Base-by-base conservation (phyloP, 2,329 filamentous ascomycete genomes). In the Beauveria brongniartii region DNA sequence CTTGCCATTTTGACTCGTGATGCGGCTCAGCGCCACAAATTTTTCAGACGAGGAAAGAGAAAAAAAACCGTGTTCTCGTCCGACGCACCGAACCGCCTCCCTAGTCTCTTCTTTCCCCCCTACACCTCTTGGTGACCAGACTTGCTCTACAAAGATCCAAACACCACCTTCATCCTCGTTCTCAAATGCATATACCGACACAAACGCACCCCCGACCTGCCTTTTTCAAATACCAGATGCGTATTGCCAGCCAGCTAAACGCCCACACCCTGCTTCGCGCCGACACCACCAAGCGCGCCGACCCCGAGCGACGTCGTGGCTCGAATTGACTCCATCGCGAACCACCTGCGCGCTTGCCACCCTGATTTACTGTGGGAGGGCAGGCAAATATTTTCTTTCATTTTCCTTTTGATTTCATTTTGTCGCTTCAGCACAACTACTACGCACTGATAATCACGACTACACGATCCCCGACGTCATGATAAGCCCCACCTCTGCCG, bases 251-350 rank as follows among this genome's bases (percentile, higher is more conserved):
- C 74, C 74, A 76, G 72, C 76, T 79, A 71, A 74, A 77, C 71
- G 73, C 76, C 64, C 58, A 60, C 52, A 54, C 58, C 50, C 74
- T 78, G 67, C 75, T 76, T 71, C 77, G 78, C 70, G 75, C 77
- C 70, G 74, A 80, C 67, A 78, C 76, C 67, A 75, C 81, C 71
- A 74, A 75, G 67, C 82, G 82, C 70, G 80, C 79, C 68, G 82
- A 84, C 76, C 80, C 82, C 63, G 78, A 84, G 76, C 81, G 82
- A 69, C 82, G 82, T 73, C 81, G 82, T 65, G 82, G 82, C 71
- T 76, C 79, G 66, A 77, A 72, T 65, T 76, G 73, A 75, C 69
- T 54, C 22, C 64, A 63, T 65, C 64, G 62, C 62, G 61, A 60
- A 26, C 28, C 10, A 22, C 58, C 58, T 22, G 58, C 58, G 58